A percentile compares a stretch with the other conserved stretches of the same genome.
Conservation (phyloP, 495 filamentous ascomycete genomes). For the Rhypophila decipiens region DNA sequence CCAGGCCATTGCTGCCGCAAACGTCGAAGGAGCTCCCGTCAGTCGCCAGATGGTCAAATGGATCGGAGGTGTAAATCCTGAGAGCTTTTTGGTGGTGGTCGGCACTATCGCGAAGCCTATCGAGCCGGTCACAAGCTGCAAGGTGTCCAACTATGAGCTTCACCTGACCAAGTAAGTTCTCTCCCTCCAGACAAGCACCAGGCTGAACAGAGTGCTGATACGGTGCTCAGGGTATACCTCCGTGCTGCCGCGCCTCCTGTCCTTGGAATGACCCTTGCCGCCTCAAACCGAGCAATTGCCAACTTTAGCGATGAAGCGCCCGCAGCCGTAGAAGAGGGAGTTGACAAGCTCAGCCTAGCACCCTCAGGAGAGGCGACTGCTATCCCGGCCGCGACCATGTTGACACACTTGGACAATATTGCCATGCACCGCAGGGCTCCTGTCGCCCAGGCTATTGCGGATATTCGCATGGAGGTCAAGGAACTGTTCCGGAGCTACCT, state of each 20-base stretch:
- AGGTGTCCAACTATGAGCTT: constrained; percentile 69
- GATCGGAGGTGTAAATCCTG: constrained; percentile 65
- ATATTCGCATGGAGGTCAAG: constrained; percentile 75
- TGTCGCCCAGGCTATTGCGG: constrained; percentile 75
- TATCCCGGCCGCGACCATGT: constrained; percentile 61
- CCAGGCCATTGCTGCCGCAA: constrained; percentile 60
- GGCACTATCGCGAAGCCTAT: constrained; percentile 74
- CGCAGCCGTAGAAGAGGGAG: constrained; percentile 52
- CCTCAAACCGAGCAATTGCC: constrained; percentile 60
- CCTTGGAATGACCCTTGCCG: constrained; percentile 61
- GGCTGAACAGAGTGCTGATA: too few relatives aligned
- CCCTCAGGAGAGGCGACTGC: constrained; percentile 42
- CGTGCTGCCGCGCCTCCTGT: constrained; percentile 52
- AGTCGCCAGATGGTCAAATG: constrained; percentile 92
- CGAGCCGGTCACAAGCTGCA: constrained; percentile 75
- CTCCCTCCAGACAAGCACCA: too few relatives aligned
- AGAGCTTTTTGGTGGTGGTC: constrained; percentile 78
- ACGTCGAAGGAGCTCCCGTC: constrained; percentile 45
- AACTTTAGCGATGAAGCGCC: constrained; percentile 59
- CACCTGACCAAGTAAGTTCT: constrained; percentile 83
- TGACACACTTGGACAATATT: constrained; percentile 80
- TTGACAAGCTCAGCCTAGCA: too few relatives aligned
- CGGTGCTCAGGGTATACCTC: too few relatives aligned
- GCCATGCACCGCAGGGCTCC: constrained; percentile 86
- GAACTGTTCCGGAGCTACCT: constrained; percentile 78